Base-by-base conservation (phyloP, 106 monocot species). In the Apostasia shenzhenica region DNA sequence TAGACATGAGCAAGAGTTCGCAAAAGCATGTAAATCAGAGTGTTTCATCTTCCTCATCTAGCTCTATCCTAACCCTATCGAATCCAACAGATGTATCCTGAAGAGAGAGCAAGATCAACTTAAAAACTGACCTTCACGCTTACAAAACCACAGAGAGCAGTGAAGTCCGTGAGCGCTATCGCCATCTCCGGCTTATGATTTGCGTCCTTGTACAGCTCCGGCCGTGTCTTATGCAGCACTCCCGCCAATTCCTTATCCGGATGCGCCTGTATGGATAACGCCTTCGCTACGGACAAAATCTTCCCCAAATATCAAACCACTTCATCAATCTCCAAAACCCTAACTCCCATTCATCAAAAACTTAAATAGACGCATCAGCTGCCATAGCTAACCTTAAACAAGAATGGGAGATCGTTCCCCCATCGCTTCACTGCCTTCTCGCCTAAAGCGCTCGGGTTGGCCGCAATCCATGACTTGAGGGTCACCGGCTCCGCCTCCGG, bases 141-240 rank as follows among this genome's bases (percentile, higher is more conserved):
- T 52, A 85, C 73, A 58, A 93, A 93, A 10, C 93, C 92, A 55
- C 99, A 99, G 0, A 93, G 78, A 9, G 85, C 99, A 68, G 73
- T 79, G 69, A 99, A 99, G 62, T 99, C 87, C 0, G 99, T 92
- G 57, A 99, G 53, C 44, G 99, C 99, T 55, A 99, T 67, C 44
- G 93, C 90, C 99, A 99, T 99, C 76, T 93, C 99, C 0, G 99
- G 93, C 77, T 99, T 99, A 58, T 90, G 89, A 56, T 99, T 99
- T 13, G 73, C 55, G 66, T 99, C 99, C 76, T 85, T 99, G 57
- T 99, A 99, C 55, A 90, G 55, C 68, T 57, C 52, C 10, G 99
- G 99, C 6, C 79, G 66, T 58, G 52, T 67, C 72, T 81, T 71
- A 75, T 93, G 87, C 54, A 99, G 79, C 50, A 74, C 26, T 73